Evolutionary conservation across 495 filamentous ascomycete genomes (phyloP).

Genomic region (Penicillium macrosclerotiorum): DNA sequence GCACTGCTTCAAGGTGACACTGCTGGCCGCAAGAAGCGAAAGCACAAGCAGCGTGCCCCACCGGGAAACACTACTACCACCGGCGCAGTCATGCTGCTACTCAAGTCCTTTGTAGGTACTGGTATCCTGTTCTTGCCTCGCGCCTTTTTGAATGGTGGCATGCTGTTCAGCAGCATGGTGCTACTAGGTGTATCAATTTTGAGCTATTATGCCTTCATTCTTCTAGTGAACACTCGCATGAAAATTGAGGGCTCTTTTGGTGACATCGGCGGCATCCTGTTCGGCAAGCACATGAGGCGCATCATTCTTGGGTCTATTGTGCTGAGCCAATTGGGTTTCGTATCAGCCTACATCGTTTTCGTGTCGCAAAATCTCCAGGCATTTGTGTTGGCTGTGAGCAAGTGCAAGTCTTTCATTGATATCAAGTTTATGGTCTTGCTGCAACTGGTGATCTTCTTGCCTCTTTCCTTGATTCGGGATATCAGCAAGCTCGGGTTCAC

Average conservation of each 20-base stretch:
- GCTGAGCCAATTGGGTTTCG: constrained; percentile 90
- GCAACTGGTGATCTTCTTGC: constrained; percentile 91
- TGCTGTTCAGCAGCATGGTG: constrained; percentile 93
- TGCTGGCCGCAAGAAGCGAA: constrained; percentile 60
- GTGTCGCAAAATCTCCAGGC: constrained; percentile 94
- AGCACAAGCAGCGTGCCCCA: constrained; percentile 66
- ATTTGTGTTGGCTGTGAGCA: constrained; percentile 79
- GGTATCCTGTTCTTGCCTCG: constrained; percentile 95
- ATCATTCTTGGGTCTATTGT: constrained; percentile 90
- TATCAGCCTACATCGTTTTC: constrained; percentile 97
- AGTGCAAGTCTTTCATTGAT: constrained; percentile 76
- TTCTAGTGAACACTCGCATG: constrained; percentile 82
- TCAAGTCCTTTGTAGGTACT: constrained; percentile 97
- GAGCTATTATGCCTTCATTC: constrained; percentile 94
- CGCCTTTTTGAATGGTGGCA: constrained; percentile 91
- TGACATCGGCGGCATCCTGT: constrained; percentile 92
- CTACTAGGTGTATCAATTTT: constrained; percentile 77
- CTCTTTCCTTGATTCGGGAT: constrained; percentile 88
- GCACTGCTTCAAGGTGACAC: constrained; percentile 70
- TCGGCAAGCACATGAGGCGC: constrained; percentile 81
- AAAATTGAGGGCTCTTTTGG: constrained; percentile 88
- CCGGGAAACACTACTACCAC: constrained; percentile 70
- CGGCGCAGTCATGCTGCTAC: constrained; percentile 73
- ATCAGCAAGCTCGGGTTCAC: constrained; percentile 92
- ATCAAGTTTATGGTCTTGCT: constrained; percentile 87